phyloP scores from a whole-genome alignment of 176 grass and related monocot genomes.

The Poa pratensis region DNA sequence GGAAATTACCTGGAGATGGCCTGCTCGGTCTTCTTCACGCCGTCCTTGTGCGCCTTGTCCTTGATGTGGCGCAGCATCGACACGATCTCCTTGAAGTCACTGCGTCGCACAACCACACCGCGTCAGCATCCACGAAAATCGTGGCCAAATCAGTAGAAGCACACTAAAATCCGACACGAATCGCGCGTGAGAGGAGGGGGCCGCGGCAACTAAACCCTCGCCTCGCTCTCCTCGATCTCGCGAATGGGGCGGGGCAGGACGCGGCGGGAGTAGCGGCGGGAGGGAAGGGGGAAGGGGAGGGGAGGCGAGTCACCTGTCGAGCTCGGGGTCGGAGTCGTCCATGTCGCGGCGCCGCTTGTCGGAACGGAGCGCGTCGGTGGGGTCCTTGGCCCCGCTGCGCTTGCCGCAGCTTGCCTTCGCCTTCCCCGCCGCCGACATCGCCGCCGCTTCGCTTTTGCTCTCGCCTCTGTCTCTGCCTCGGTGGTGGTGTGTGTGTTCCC shows the following conservation, averaged over 20 bases:
- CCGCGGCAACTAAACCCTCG: slow-evolving; percentile 13
- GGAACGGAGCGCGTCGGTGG: slow-evolving; percentile 42
- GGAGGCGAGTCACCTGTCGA: slow-evolving; percentile 31
- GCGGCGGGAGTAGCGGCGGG: not conserved
- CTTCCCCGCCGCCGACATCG: slow-evolving; percentile 49
- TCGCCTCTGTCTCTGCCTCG: not conserved
- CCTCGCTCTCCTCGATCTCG: not conserved
- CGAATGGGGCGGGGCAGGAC: not conserved
- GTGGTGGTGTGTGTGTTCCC: not conserved
- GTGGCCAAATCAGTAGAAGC: not conserved
- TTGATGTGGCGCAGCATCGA: slow-evolving; percentile 68
- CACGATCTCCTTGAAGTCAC: slow-evolving; percentile 76
- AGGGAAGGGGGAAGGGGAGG: not conserved
- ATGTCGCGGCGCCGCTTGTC: slow-evolving; percentile 46
- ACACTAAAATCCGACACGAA: not conserved
- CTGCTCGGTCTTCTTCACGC: slow-evolving; percentile 79
- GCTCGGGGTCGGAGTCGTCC: slow-evolving; percentile 46
- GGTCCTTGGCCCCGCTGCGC: slow-evolving; percentile 43
- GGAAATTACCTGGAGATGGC: slow-evolving; percentile 68
- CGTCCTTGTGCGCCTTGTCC: slow-evolving; percentile 78
- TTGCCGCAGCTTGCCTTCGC: slow-evolving; percentile 45
- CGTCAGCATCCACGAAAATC: not conserved
- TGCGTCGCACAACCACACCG: slow-evolving; percentile 23
- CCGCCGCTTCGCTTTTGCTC: slow-evolving; percentile 4
- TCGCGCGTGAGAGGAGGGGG: not conserved